Base-by-base conservation (phyloP, 768 basidiomycete genomes). In the Lactifluus piperatus region DNA sequence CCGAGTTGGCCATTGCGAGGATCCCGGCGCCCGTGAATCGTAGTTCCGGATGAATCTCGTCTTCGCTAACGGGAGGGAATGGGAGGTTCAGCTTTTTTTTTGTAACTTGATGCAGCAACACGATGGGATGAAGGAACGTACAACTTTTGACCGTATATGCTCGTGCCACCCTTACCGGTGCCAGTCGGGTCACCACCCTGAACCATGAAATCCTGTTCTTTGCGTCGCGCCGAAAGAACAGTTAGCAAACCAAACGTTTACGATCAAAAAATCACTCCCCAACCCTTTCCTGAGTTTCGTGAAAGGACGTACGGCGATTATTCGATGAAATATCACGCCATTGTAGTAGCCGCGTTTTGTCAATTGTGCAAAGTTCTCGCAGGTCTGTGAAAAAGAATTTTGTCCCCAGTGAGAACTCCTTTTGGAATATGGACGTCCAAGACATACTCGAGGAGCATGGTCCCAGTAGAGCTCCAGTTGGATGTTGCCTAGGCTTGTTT, bases 191-290 rank as follows among this genome's bases (percentile, higher is more conserved):
- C 94, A 43, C 94, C 95, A 29, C 82, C 85, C 75, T 99, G 95
- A 16, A 97, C 85, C 95, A 97, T 97, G 68, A 97, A 97, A 69
- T 94, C 94, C 87, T 94, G n/a, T n/a, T n/a, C n/a, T 67, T 22
- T 45, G 4, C 7, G 8, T 34, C 49, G 49, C 34, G 56, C 34
- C 36, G n/a, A 46, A 44, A 24, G 47, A 10, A 50, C 16, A 26
- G n/a, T n/a, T n/a, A n/a, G n/a, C n/a, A n/a, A n/a, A n/a, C n/a
- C n/a, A n/a, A n/a, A n/a, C n/a, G n/a, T n/a, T n/a, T n/a, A n/a
- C n/a, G n/a, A n/a, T n/a, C n/a, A n/a, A n/a, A n/a, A n/a, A n/a
- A n/a, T n/a, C n/a, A n/a, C n/a, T n/a, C n/a, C n/a, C n/a, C n/a
- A n/a, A n/a, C n/a, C n/a, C n/a, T n/a, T n/a, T n/a, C n/a, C n/a